Conservation (phyloP, 352 stramenopile species). For the Blastocystis hominis region DNA sequence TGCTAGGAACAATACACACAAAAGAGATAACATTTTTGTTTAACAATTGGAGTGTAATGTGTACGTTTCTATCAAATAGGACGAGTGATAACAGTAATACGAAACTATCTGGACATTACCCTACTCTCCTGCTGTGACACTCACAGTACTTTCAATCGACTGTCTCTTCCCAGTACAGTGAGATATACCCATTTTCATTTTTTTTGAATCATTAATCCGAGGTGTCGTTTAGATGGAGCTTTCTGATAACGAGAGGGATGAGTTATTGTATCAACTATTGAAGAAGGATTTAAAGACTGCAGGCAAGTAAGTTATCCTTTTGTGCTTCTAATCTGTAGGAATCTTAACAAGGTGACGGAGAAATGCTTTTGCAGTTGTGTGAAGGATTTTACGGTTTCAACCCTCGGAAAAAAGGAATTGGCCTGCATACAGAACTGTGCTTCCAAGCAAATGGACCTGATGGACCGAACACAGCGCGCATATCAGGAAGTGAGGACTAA, state of each 20-base stretch:
- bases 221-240: background rate
- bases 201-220: background rate
- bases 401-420: conserved; percentile 60
- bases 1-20: background rate
- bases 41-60: background rate
- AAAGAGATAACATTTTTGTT: background rate
- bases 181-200: background rate
- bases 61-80: background rate
- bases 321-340: background rate
- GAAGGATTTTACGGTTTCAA: conserved; percentile 60
- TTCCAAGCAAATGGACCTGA: conserved; percentile 60
- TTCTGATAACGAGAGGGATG: background rate
- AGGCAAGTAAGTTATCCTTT: background rate
- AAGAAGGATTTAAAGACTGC: conserved; percentile 33
- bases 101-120: too few relatives aligned
- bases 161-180: background rate
- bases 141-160: background rate
- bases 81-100: too few relatives aligned
- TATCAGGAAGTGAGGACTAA: conserved; percentile 30
- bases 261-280: background rate
- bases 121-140: too few relatives aligned
- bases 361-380: conserved; percentile 60
- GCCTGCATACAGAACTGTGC: conserved; percentile 60
- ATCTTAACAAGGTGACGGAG: conserved; percentile 57
- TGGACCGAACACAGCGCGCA: conserved; percentile 57